Evolutionary conservation across 1,139 yeast species (phyloP), one percentile per base, ranked within the genome.

Genomic region (Meyerozyma carpophila): DNA sequence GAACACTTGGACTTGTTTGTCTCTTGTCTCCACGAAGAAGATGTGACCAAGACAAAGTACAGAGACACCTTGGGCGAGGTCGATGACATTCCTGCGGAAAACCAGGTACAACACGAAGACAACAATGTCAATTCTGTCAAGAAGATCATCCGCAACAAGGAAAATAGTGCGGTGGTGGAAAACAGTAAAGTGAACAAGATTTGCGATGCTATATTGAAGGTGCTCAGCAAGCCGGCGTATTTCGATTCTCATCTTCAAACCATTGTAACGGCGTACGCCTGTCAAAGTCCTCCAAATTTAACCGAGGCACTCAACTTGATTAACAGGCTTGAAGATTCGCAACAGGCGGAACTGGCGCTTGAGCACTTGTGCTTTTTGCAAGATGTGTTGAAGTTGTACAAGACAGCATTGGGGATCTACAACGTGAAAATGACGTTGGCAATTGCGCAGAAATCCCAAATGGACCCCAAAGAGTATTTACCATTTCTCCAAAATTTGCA

Each of bases 401-500:
- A 82, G 43, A 82, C 85, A 14, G 87, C 97, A 0, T 73, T 93
- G 48, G 87, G 95, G 1, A 69, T 87, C 31, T 94, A 94, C 58
- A 87, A 93, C 61, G 82, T 94, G 36, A 82, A 82, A 47, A 68
- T 91, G 52, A 80, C 98, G 0, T 72, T 94, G 47, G 74, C 79
- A 10, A 82, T 94, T 50, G 98, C 98, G 0, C 98, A 94, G 61
- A 93, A 90, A 58, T 90, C 97, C 0, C 98, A 93, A 63, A 90
- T 85, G 74, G 99, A 94, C 66, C 99, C 99, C 25, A 89, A 91
- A 58, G 99, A 94, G 62, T 94, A 93, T 57, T 68, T 94, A 43
- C 97, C 98, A 42, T 94, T 93, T 62, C 72, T 94, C 52, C 96
- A 90, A 57, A 77, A 81, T 44, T 70, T 94, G 45, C 86, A 88